Evolutionary conservation across 2,329 filamentous ascomycete species (phyloP).

Genomic region (Clonostachys solani): DNA sequence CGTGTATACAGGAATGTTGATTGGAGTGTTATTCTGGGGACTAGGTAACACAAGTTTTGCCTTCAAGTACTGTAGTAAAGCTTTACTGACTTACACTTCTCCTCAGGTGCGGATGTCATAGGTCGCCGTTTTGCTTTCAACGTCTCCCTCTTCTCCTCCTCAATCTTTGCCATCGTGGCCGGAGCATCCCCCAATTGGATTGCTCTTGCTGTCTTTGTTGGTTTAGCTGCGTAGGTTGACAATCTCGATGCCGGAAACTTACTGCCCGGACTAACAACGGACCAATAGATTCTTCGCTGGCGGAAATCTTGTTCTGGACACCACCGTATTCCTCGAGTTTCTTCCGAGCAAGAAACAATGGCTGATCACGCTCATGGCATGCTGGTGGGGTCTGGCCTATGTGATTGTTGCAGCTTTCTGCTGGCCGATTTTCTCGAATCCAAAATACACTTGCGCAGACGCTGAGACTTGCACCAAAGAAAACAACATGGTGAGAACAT

Average conservation of each 20-base stretch:
- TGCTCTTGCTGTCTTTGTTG: slow-evolving; percentile 55
- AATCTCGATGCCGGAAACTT: slow-evolving; percentile 5
- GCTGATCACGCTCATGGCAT: slow-evolving; percentile 60
- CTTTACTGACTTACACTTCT: too few relatives aligned
- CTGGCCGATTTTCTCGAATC: too few relatives aligned
- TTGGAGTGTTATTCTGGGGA: slow-evolving; percentile 61
- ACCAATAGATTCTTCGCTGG: slow-evolving; percentile 50
- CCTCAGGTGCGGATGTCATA: slow-evolving; percentile 55
- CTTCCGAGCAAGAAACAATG: slow-evolving; percentile 52
- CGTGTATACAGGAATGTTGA: slow-evolving; percentile 25
- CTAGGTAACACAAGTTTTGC: too few relatives aligned
- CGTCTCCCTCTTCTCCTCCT: slow-evolving; percentile 52
- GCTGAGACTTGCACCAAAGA: too few relatives aligned
- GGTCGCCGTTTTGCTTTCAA: slow-evolving; percentile 64
- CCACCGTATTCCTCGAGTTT: slow-evolving; percentile 41
- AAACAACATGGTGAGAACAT: slow-evolving; percentile 15
- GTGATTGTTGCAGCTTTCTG: too few relatives aligned
- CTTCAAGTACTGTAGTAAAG: too few relatives aligned
- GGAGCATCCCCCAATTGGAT: slow-evolving; percentile 59
- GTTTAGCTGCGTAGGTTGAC: slow-evolving; percentile 26
- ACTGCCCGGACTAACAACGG: too few relatives aligned
- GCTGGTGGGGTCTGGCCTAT: background rate
- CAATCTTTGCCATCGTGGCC: slow-evolving; percentile 55
- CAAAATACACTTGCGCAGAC: too few relatives aligned
- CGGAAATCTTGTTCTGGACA: slow-evolving; percentile 61